Base-by-base conservation (phyloP, 2,329 filamentous ascomycete species). In the Colletotrichum sp. region DNA sequence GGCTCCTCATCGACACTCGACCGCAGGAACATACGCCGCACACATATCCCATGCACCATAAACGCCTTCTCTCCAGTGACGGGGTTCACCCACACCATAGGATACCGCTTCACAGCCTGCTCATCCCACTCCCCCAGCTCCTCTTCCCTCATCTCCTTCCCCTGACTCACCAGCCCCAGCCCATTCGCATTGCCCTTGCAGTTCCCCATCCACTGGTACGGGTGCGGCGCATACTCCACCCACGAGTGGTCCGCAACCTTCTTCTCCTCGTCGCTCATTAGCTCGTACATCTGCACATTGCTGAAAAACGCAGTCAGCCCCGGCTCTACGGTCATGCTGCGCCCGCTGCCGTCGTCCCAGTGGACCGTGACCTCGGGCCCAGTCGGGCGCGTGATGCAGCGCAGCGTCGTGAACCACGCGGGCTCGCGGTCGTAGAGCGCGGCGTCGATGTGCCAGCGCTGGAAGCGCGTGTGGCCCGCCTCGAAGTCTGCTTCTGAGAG, bases 371-470 rank as follows among this genome's bases (percentile, higher is more conserved):
- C 76, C 18, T 84, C 79, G 0, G 82, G 83, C 7, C 79, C 78
- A 9, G 79, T 81, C 4, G 86, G 86, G 13, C 83, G 80, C 73
- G 82, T 85, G 68, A 86, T 68, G 55, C 82, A 83, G 7, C 85
- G 84, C 5, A 87, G 80, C 3, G 85, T 85, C 7, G 85, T 87
- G 77, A 86, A 86, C 81, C 82, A 85, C 2, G 85, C 83, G 0
- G 85, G 85, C 32, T 87, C 83, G 7, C 83, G 81, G 4, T 77
- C 83, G 74, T 87, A 87, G 3, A 87, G 80, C 2, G 86, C 85
- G 9, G 85, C 87, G 73, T 89, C 86, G n/a, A 88, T 86, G 74
- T 88, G 87, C 87, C 87, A 88, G 30, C 85, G 81, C 62, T 88
- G 86, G 73, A 88, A 88, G 21, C 86, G 85, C 1, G 85, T 87